A percentile compares a stretch with the other conserved stretches of the same genome.
Conservation (phyloP, 2,329 filamentous ascomycete species). For the Paraphoma sp. region DNA sequence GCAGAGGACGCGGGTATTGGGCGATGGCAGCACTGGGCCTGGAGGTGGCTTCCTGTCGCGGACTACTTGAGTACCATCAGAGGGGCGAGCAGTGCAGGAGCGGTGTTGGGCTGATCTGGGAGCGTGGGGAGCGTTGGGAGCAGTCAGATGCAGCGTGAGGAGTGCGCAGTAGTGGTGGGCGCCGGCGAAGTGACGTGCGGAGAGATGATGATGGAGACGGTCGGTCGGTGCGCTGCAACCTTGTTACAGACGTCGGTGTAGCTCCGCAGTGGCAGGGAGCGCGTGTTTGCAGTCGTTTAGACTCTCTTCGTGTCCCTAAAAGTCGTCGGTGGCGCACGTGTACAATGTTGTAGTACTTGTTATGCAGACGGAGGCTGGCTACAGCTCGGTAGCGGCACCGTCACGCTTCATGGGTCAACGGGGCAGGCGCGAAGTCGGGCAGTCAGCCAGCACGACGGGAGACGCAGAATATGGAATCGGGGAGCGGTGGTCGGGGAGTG, state of each 20-base stretch:
- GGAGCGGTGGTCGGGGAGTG: background rate
- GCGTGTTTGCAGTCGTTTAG: background rate
- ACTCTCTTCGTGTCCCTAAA: background rate
- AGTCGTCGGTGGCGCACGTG: slow-evolving; percentile 6
- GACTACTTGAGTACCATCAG: slow-evolving; percentile 25
- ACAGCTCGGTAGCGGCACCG: slow-evolving; percentile 21
- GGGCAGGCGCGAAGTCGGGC: slow-evolving; percentile 26
- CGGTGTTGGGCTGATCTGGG: slow-evolving; percentile 8
- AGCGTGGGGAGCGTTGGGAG: background rate
- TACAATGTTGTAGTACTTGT: slow-evolving; percentile 9
- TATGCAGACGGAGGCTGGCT: slow-evolving; percentile 12
- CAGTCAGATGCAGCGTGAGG: slow-evolving; percentile 5
- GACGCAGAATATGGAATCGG: background rate
- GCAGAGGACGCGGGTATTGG: slow-evolving; percentile 38
- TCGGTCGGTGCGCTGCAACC: slow-evolving; percentile 5
- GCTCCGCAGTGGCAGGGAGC: slow-evolving; percentile 1
- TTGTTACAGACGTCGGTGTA: slow-evolving; percentile 1
- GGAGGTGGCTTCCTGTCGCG: slow-evolving; percentile 16
- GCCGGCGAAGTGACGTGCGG: slow-evolving; percentile 32
- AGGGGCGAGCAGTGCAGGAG: background rate
- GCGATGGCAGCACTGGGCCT: slow-evolving; percentile 30
- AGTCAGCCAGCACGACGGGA: slow-evolving; percentile 9
- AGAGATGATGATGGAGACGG: slow-evolving; percentile 17
- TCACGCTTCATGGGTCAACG: slow-evolving; percentile 29
- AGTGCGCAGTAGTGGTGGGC: slow-evolving; percentile 18